Base-by-base conservation (phyloP, 2,329 filamentous ascomycete genomes). In the Sclerotinia nivalis region DNA sequence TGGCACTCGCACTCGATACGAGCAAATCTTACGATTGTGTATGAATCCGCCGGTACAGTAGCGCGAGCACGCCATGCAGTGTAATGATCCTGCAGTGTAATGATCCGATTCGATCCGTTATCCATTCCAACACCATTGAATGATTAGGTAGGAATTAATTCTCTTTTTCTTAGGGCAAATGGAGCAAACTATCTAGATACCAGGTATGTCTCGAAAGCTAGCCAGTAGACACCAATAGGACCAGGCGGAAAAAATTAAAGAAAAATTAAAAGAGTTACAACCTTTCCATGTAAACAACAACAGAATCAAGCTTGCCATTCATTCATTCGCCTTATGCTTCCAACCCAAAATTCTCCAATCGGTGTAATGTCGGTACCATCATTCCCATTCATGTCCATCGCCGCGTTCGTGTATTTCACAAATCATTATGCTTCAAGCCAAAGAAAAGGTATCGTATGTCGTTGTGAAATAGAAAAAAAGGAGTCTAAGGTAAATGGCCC, bases 391-490 rank as follows among this genome's bases (percentile, higher is more conserved):
- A 65, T 72, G 66, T 61, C 69, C 70, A 72, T 70, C 54, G 52
- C 69, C 43, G 58, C 66, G 61, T 69, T 68, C 60, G 69, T 73
- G 69, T 70, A 68, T 70, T 74, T 72, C 75, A 73, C 31, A 64
- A 73, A 67, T 74, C 72, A 73, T 75, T 74, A 73, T 64, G 70
- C 71, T 70, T 58, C 56, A 68, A 20, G 59, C 69, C 70, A 69
- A 72, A 74, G 71, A 76, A 74, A 72, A 74, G 60, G 59, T 68
- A 75, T 75, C 74, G 72, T 75, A 74, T 69, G 72, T 75, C 72
- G 71, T 72, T 52, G 70, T 69, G 71, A 73, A 67, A 70, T 65
- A 37, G 54, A 50, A 66, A 52, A 66, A 66, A 73, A 70, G 59
- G 58, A 71, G 54, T 73, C 70, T 75, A 72, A 69, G 69, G 67